Base-by-base conservation (phyloP, 116 monocot genomes). In the Phalaenopsis hybrid region DNA sequence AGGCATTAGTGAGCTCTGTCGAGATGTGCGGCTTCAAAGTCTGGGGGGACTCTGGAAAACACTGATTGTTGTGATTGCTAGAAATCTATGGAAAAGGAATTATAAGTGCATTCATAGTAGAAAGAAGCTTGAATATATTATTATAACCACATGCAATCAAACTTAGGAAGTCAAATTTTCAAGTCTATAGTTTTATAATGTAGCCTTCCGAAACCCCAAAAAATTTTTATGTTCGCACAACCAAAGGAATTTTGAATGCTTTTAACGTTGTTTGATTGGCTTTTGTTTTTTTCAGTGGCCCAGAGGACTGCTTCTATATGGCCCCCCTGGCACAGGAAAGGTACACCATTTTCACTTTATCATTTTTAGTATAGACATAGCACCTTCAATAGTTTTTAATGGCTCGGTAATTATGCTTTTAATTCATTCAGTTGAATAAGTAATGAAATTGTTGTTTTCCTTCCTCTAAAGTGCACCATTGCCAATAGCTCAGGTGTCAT, bases 261-360 rank as follows among this genome's bases (percentile, higher is more conserved):
- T 28, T 28, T 28, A 28, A 28, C 28, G 28, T 67, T 37, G 17
- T 45, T 76, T 20, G 45, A 45, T 75, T 75, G 44, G 0, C 55
- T 67, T 81, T 48, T 63, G 67, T 52, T 80, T 78, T 78, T 34
- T 80, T 45, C 86, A 97, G 98, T 99, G 91, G 93, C 98, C 93
- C 44, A 88, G 82, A 84, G 98, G 98, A 48, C 87, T 99, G 88
- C 93, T 99, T 68, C 89, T 99, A n/a, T 88, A 88, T 63, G 98
- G 98, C 5, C 93, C 95, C 23, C 93, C 98, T 0, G 95, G 98
- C 45, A 93, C 95, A 23, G 98, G 95, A 87, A 99, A 99, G 95
- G 98, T 95, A 84, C 63, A n/a, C 31, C 28, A 76, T 77, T 1
- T 74, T 17, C 41, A 61, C 43, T 15, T 37, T 33, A 16, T 43